A percentile compares a stretch with the other conserved stretches of the same genome.
Evolutionary conservation across 2,329 filamentous ascomycete genomes (phyloP).

Genomic region (Fusarium domesticum): DNA sequence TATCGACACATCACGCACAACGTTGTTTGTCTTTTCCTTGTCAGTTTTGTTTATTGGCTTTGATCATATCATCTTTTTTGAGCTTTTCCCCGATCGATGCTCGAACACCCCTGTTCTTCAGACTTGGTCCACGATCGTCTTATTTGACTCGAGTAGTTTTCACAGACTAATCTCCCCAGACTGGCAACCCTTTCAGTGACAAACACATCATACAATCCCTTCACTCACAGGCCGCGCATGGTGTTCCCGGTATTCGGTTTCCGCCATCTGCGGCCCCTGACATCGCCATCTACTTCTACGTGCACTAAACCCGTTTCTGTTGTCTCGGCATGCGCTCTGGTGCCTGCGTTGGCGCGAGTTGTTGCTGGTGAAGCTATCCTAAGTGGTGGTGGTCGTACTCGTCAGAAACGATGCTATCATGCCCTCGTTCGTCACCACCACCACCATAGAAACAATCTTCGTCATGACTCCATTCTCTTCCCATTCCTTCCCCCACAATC

Average conservation of each 20-base stretch:
- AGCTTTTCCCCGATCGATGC: neutral
- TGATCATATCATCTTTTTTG: neutral
- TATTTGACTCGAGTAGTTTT: no score
- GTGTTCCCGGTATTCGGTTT: slow-evolving; percentile 23
- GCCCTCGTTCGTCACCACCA: neutral
- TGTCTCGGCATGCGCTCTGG: slow-evolving; percentile 4
- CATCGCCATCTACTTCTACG: slow-evolving; percentile 12
- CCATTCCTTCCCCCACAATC: slow-evolving; percentile 21
- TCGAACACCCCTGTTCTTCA: no score
- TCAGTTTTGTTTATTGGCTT: neutral
- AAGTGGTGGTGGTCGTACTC: neutral
- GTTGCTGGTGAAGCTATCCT: slow-evolving; percentile 1
- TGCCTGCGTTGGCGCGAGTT: slow-evolving; percentile 6
- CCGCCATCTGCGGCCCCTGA: slow-evolving; percentile 29
- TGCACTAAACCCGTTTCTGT: slow-evolving; percentile 6
- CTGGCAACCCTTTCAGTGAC: neutral
- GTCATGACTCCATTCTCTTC: slow-evolving; percentile 14
- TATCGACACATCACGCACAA: slow-evolving; percentile 7
- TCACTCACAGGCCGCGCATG: slow-evolving; percentile 13
- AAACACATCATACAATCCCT: neutral
- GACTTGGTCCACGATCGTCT: no score
- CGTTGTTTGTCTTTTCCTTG: neutral
- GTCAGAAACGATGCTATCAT: neutral
- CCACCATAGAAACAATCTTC: slow-evolving; percentile 2
- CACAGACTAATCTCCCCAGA: neutral